Base-by-base conservation (phyloP, 2,329 filamentous ascomycete genomes). In the Tolypocladium cylindrosporum region DNA sequence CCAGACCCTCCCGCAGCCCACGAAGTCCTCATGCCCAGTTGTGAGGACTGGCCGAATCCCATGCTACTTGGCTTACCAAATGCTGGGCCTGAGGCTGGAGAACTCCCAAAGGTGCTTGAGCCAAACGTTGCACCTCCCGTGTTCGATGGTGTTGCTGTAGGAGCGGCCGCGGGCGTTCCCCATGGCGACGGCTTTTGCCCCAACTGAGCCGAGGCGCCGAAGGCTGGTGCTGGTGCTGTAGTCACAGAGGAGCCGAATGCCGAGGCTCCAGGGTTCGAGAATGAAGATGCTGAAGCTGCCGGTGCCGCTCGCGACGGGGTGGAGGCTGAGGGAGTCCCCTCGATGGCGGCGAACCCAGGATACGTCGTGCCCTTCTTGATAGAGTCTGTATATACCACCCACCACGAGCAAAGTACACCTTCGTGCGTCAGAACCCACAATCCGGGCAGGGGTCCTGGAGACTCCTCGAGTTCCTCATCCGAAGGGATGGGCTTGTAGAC, bases 311-410 rank as follows among this genome's bases (percentile, higher is more conserved):
- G 63, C 41, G 67, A 59, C 19, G 74, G 59, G 4, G 70, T 65
- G 62, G 69, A 59, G 37, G 66, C 56, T 24, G 68, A 54, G 19
- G 66, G 61, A 58, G 68, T 66, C 2, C 72, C 71, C 59, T 77
- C 75, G 39, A 75, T 76, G 51, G 74, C 75, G 45, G 79, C 75
- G 62, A 97, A 77, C 5, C 88, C 89, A 45, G 87, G 82, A 70
- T 91, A 97, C 0, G 84, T 82, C 8, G 83, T 84, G 4, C 86
- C 86, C 64, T 87, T 78, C 59, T 87, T 84, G 61, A 99, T 86
- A 2, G 93, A 91, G 48, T 95, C 91, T 41, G 88, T 84, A 73
- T 97, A 97, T 24, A 97, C 82, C 50, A 97, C 75, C 90, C 93
- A 97, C 91, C 93, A 99, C 14, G 86, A 82, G 52, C 84, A 85